Conservation (phyloP, 192 early-diverging fungal species). For the Coemansia sp. region DNA sequence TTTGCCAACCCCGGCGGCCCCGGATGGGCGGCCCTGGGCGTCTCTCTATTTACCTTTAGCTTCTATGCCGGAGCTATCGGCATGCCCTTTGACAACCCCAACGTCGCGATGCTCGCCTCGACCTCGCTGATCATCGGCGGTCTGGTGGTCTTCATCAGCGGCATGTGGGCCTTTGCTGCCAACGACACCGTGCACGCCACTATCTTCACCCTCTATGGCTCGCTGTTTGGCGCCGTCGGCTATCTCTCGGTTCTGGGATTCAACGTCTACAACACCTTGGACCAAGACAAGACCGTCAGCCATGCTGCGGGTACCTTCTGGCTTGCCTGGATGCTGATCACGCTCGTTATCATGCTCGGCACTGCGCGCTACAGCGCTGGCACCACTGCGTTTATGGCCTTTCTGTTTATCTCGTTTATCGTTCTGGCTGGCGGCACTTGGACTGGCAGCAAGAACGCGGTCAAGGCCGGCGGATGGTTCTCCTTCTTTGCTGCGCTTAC, state of each 20-base stretch:
- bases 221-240: slow-evolving; percentile 66
- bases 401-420: slow-evolving; percentile 66
- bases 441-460: slow-evolving; percentile 50
- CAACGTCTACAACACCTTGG: slow-evolving; percentile 61
- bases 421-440: slow-evolving; percentile 68
- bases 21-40: slow-evolving; percentile 54
- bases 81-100: slow-evolving; percentile 55
- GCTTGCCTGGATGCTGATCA: slow-evolving; percentile 71
- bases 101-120: slow-evolving; percentile 49
- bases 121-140: slow-evolving; percentile 55
- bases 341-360: slow-evolving; percentile 67
- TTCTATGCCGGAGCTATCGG: slow-evolving; percentile 57
- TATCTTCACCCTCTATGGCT: slow-evolving; percentile 74
- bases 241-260: slow-evolving; percentile 53
- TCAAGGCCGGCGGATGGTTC: slow-evolving; percentile 73
- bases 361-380: slow-evolving; percentile 63
- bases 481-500: slow-evolving; percentile 73
- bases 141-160: slow-evolving; percentile 54
- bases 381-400: slow-evolving; percentile 62
- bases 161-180: slow-evolving; percentile 75
- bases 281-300: slow-evolving; percentile 57
- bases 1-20: slow-evolving; percentile 48
- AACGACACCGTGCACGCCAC: slow-evolving; percentile 87
- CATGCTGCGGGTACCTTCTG: slow-evolving; percentile 70
- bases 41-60: slow-evolving; percentile 55